These are phyloP conservation scores for Russula olivacea DNA, from an alignment of 768 basidiomycete genomes.

Conservation along the genomic window DNA sequence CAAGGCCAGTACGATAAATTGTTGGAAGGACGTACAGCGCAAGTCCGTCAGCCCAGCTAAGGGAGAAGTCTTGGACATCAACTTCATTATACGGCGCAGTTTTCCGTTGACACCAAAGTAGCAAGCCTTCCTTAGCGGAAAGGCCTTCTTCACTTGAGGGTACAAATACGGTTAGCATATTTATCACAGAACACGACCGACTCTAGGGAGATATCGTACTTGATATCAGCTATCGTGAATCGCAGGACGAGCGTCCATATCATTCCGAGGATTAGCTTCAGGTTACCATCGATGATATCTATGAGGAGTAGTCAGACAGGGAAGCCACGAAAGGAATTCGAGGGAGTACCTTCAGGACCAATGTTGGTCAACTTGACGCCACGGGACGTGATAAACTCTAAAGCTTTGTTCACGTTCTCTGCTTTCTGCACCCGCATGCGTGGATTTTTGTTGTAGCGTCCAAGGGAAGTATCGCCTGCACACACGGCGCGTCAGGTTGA, in stretches of 20 bases:
- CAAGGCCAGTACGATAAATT: neutral
- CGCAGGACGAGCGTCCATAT: constrained; percentile 98
- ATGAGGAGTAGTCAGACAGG: constrained; percentile 15
- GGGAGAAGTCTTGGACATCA: constrained; percentile 87
- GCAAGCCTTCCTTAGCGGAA: constrained; percentile 95
- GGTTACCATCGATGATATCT: constrained; percentile 99
- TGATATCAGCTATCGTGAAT: constrained; percentile 98
- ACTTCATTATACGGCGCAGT: constrained; percentile 89
- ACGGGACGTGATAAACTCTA: constrained; percentile 90
- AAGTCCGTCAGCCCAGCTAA: constrained; percentile 91
- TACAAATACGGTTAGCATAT: constrained; percentile 1
- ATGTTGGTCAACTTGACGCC: constrained; percentile 97
- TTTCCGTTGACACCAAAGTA: constrained; percentile 98
- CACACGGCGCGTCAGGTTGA: constrained; percentile 6
- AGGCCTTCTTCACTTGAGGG: constrained; percentile 86
- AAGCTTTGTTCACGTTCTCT: constrained; percentile 95
- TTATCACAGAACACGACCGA: neutral
- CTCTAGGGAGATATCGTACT: constrained; percentile 43
- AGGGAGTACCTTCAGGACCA: constrained; percentile 75
- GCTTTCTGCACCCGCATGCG: constrained; percentile 94
- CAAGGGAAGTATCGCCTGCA: constrained; percentile 82
- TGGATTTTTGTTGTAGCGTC: constrained; percentile 88
- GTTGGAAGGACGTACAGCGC: constrained; percentile 65
- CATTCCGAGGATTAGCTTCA: constrained; percentile 98
- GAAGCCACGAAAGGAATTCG: neutral